Percentiles rank a stretch among this genome's conserved stretches.
These are phyloP conservation scores for Calycina herbarum DNA, from an alignment of 2,329 filamentous ascomycete species.

Conservation along the genomic window DNA sequence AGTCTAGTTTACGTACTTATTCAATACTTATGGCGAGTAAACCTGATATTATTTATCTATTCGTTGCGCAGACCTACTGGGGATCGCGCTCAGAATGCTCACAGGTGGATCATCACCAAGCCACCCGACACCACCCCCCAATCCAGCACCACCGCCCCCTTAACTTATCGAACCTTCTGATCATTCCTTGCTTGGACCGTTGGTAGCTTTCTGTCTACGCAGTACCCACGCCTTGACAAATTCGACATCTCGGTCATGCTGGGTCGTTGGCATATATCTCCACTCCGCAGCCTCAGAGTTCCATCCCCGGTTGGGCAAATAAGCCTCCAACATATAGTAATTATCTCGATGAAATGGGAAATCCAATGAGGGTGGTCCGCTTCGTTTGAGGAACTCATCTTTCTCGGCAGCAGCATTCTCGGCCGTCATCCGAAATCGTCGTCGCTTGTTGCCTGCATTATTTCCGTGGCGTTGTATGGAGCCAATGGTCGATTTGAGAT, in stretches of 20 bases:
- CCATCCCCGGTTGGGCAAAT: constrained; percentile 58
- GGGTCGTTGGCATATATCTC: constrained; percentile 43
- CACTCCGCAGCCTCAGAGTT: constrained; percentile 46
- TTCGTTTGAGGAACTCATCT: constrained; percentile 51
- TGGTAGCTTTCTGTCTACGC: background rate
- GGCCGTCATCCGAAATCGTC: constrained; percentile 47
- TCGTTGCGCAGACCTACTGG: no score
- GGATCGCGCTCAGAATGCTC: no score
- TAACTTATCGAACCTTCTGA: background rate
- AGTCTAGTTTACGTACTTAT: no score
- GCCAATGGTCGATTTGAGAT: constrained; percentile 48
- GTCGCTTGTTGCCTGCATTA: constrained; percentile 49
- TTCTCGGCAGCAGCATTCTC: constrained; percentile 47
- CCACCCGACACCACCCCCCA: no score
- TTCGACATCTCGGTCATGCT: constrained; percentile 25
- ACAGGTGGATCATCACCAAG: no score
- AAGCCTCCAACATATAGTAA: constrained; percentile 60
- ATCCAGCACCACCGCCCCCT: background rate
- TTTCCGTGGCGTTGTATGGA: constrained; percentile 48
- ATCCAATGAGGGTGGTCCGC: constrained; percentile 52
- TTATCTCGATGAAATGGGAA: constrained; percentile 57
- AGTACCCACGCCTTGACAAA: constrained; percentile 20
- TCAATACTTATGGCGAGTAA: no score
- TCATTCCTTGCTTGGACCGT: background rate
- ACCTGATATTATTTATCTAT: no score